Conservation (phyloP, 192 early-diverging fungal genomes). For the Backusella tuberculispora region DNA sequence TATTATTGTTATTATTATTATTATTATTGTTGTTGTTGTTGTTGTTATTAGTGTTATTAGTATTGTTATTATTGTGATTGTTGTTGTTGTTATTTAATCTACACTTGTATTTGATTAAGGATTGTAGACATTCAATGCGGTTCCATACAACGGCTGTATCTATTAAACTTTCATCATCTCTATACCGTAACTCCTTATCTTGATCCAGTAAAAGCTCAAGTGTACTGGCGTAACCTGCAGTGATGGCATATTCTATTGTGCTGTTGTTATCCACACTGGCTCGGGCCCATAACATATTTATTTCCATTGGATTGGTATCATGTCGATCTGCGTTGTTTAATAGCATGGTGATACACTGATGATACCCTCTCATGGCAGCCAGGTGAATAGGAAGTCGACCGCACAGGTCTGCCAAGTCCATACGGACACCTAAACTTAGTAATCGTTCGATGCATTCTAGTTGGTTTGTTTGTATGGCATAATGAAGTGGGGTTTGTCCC, state of each 20-base stretch:
- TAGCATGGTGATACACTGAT: slow-evolving; percentile 25
- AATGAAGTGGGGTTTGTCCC: slow-evolving; percentile 31
- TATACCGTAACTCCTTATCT: slow-evolving; percentile 5
- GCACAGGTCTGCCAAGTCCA: slow-evolving; percentile 13
- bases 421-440: slow-evolving; percentile 20
- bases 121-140: slow-evolving; percentile 29
- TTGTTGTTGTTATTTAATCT: neutral
- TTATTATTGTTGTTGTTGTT: neutral
- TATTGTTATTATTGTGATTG: no score
- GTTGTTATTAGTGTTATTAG: no score
- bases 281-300: slow-evolving; percentile 8
- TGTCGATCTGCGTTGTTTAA: slow-evolving; percentile 12
- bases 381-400: slow-evolving; percentile 30
- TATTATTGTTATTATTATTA: neutral
- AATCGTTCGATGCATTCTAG: neutral
- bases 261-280: neutral
- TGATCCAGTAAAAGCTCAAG: slow-evolving; percentile 15
- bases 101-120: slow-evolving; percentile 22
- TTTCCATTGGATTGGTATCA: slow-evolving; percentile 21
- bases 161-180: slow-evolving; percentile 3
- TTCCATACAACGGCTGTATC: slow-evolving; percentile 35
- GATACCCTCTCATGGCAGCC: slow-evolving; percentile 25
- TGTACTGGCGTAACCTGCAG: slow-evolving; percentile 14
- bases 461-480: slow-evolving; percentile 22
- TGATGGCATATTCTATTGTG: slow-evolving; percentile 21